phyloP scores from a whole-genome alignment of 2,329 filamentous ascomycete species.

The Fusarium incarnatum region DNA sequence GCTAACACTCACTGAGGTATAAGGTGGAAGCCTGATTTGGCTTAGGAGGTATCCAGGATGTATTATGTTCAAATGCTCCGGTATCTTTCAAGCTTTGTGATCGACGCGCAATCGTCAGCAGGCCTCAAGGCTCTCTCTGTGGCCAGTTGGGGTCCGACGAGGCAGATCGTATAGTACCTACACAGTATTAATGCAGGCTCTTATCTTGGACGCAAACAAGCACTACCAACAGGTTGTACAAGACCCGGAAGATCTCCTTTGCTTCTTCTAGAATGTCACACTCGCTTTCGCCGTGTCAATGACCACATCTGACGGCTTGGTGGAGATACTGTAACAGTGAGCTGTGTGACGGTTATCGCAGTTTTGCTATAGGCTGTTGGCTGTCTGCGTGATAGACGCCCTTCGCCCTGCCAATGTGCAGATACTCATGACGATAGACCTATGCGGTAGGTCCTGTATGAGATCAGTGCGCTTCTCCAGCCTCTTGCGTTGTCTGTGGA shows the following conservation, averaged over 20 bases:
- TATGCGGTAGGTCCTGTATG: neutral
- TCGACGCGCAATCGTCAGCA: neutral
- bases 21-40: neutral
- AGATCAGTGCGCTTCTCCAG: slow-evolving; percentile 20
- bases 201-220: neutral
- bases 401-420: slow-evolving; percentile 16
- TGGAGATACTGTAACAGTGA: neutral
- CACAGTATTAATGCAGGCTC: neutral
- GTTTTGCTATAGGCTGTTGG: neutral
- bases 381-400: slow-evolving; percentile 4
- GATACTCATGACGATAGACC: neutral
- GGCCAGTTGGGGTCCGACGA: neutral
- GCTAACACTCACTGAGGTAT: neutral
- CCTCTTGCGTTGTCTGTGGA: slow-evolving; percentile 1
- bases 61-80: neutral
- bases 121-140: slow-evolving; percentile 15
- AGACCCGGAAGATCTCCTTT: neutral
- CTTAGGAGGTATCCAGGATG: neutral
- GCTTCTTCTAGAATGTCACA: slow-evolving; percentile 24
- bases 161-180: neutral
- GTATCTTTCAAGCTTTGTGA: neutral
- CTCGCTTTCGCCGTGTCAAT: neutral
- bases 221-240: neutral
- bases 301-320: neutral
- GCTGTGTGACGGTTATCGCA: neutral